These are phyloP conservation scores for Panicum miliaceum DNA, from an alignment of 176 grass and related monocot species.

Conservation along the genomic window DNA sequence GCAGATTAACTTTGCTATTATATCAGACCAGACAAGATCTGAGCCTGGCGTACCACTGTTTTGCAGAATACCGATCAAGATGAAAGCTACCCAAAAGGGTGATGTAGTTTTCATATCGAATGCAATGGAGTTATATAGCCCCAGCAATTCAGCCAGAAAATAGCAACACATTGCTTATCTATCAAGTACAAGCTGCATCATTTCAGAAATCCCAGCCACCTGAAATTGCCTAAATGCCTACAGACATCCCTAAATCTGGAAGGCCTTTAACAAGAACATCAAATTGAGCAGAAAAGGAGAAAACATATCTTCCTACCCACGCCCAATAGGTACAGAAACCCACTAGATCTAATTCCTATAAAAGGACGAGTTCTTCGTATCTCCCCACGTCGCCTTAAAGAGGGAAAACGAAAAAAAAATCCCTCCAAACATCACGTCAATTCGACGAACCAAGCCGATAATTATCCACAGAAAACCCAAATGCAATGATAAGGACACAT, in stretches of 20 bases:
- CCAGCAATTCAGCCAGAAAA: background rate
- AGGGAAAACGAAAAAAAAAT: background rate
- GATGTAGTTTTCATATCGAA: background rate
- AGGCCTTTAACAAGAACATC: background rate
- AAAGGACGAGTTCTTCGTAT: background rate
- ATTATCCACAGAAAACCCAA: background rate
- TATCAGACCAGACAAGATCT: background rate
- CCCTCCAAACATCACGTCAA: background rate
- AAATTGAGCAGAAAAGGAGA: background rate
- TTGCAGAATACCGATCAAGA: background rate
- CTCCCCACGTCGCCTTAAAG: background rate
- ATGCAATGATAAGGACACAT: background rate
- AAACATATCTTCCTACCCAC: background rate
- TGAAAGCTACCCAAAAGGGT: background rate
- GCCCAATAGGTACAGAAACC: background rate
- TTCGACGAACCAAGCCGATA: background rate
- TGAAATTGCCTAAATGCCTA: background rate
- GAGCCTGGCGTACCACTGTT: background rate
- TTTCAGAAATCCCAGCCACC: background rate
- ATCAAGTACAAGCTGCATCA: background rate
- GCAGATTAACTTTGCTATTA: background rate
- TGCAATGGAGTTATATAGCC: background rate
- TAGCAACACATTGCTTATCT: background rate
- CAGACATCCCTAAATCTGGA: background rate
- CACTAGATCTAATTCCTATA: constrained; percentile 48